Percentiles rank a stretch among this genome's conserved stretches.
These are phyloP conservation scores for Neurospora discreta DNA, from an alignment of 495 filamentous ascomycete genomes.

Conservation along the genomic window DNA sequence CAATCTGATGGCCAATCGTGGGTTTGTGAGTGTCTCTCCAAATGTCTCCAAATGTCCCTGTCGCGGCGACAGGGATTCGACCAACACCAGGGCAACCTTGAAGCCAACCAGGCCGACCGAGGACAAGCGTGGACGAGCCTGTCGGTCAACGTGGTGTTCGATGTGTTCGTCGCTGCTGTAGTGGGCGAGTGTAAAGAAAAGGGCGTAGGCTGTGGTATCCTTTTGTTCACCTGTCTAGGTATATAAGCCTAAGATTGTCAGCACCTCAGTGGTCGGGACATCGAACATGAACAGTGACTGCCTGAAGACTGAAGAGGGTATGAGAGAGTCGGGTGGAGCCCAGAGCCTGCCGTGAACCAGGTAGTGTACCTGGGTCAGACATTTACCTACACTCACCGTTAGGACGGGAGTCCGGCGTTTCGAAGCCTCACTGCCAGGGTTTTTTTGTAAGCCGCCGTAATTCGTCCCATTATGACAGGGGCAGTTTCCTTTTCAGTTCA, in stretches of 20 bases:
- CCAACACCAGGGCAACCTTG: not conserved
- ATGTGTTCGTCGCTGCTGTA: not conserved
- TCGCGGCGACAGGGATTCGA: not conserved
- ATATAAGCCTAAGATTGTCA: not conserved
- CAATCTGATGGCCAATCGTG: not conserved
- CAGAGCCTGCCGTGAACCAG: no score
- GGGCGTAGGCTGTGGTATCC: not conserved
- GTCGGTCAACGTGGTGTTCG: not conserved
- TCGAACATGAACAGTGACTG: not conserved
- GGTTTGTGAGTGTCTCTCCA: not conserved
- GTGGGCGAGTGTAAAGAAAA: not conserved
- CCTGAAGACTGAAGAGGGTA: not conserved
- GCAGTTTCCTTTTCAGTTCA: not conserved
- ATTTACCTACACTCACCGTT: not conserved
- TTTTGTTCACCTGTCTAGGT: not conserved
- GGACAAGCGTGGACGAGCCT: not conserved
- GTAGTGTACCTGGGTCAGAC: no score
- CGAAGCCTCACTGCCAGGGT: not conserved
- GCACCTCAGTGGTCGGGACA: not conserved
- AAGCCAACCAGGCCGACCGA: not conserved
- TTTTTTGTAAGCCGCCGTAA: conserved; percentile 13
- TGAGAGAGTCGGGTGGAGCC: not conserved
- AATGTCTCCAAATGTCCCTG: not conserved
- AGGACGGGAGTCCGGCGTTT: not conserved
- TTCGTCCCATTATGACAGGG: not conserved